Percentiles rank a stretch among this genome's conserved stretches.
Evolutionary conservation across 331 rosid species (phyloP).

Genomic region (Rosa hybrid): DNA sequence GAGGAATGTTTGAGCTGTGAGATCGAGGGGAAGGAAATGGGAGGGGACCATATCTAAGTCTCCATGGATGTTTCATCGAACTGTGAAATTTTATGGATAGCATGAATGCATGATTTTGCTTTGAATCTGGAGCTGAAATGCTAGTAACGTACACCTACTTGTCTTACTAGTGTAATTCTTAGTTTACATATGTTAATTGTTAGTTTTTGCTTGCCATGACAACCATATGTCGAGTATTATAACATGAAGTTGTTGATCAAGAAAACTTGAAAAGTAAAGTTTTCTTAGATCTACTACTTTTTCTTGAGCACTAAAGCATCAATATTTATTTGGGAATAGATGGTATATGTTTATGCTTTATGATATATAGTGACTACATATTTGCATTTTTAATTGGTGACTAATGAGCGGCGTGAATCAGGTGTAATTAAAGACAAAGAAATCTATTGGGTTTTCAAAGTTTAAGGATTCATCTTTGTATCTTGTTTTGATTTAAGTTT

Average conservation of each 20-base stretch:
- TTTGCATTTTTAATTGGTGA: neutral
- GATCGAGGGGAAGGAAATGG: constrained; percentile 15
- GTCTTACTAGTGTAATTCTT: neutral
- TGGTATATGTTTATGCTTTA: neutral
- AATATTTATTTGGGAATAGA: neutral
- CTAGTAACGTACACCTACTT: neutral
- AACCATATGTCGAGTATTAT: neutral
- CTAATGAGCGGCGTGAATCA: neutral
- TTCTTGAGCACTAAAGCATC: neutral
- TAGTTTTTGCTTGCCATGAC: neutral
- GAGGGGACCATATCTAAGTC: constrained; percentile 55
- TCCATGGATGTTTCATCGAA: constrained; percentile 39
- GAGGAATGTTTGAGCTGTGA: constrained; percentile 38
- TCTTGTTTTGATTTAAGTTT: neutral
- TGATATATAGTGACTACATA: neutral
- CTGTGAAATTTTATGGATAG: neutral
- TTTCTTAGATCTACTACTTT: neutral
- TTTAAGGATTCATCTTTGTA: neutral
- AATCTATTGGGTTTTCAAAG: too few species aligned
- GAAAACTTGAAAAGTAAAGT: neutral
- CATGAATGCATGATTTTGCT: constrained; percentile 7
- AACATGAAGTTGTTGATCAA: neutral
- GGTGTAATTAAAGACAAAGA: neutral
- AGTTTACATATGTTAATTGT: neutral
- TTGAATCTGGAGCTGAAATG: constrained; percentile 23